Evolutionary conservation across 2,329 filamentous ascomycete species (phyloP).

Genomic region (Septoria petroselini): DNA sequence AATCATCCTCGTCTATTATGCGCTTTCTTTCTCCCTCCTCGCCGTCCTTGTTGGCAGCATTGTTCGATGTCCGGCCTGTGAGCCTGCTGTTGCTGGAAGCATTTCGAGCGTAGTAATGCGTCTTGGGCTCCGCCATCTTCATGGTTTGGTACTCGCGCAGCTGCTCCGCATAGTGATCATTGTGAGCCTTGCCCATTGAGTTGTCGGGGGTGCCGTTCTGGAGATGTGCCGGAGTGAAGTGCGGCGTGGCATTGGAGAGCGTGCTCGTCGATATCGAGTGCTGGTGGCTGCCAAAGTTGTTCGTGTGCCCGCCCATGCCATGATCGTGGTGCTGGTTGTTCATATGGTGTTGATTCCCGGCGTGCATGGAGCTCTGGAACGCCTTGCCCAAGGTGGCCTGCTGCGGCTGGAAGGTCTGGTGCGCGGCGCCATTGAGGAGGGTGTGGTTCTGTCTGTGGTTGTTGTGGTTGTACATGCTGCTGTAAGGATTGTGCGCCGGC

Average conservation of each 20-base stretch:
- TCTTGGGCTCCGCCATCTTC: conserved; percentile 37
- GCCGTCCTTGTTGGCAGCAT: conserved; percentile 50
- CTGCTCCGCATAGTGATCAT: conserved; percentile 83
- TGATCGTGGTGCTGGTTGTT: conserved; percentile 48
- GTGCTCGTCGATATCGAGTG: conserved; percentile 60
- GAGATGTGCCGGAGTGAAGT: conserved; percentile 58
- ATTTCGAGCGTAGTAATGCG: conserved; percentile 73
- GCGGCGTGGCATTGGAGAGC: conserved; percentile 62
- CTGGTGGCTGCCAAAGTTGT: conserved; percentile 58
- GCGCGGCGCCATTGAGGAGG: conserved; percentile 68
- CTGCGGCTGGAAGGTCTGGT: conserved; percentile 52
- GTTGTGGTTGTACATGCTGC: conserved; percentile 69
- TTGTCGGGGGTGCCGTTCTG: conserved; percentile 59
- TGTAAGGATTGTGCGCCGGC: conserved; percentile 63
- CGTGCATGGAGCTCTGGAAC: conserved; percentile 61
- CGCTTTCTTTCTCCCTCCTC: conserved; percentile 60
- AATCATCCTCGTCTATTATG: conserved; percentile 56
- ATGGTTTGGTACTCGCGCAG: conserved; percentile 51
- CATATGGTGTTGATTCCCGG: conserved; percentile 38
- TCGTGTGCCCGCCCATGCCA: conserved; percentile 54
- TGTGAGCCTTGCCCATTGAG: conserved; percentile 54
- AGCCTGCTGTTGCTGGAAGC: conserved; percentile 39
- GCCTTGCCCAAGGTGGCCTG: conserved; percentile 64
- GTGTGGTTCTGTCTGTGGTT: conserved; percentile 65
- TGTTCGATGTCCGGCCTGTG: conserved; percentile 25